phyloP scores from a whole-genome alignment of 805 yeast genomes.

The Candida pseudoglaebosa region DNA sequence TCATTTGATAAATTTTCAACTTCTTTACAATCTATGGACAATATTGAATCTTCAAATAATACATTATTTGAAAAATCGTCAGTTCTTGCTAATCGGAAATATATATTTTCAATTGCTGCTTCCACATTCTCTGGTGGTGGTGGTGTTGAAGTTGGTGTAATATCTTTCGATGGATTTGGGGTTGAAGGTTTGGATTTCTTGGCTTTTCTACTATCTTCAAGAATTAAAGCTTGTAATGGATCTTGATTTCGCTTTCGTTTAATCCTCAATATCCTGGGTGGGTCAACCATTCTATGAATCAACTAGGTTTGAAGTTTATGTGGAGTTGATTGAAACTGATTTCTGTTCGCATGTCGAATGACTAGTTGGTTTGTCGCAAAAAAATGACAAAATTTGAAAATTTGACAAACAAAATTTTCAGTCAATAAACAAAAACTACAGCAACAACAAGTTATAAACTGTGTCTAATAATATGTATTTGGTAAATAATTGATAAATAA shows the following conservation, averaged over 20 bases:
- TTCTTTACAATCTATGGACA: constrained; percentile 1
- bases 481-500: too few relatives aligned
- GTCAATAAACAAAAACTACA: too few relatives aligned
- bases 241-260: constrained; percentile 86
- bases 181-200: constrained; percentile 42
- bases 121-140: constrained; percentile 7
- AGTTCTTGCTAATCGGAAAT: constrained; percentile 34
- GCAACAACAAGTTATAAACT: too few relatives aligned
- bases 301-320: not conserved
- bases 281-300: constrained; percentile 9
- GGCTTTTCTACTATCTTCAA: constrained; percentile 35
- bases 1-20: constrained; percentile 9
- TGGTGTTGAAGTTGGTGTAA: constrained; percentile 28
- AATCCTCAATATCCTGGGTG: constrained; percentile 72
- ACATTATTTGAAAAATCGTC: constrained; percentile 18
- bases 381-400: too few relatives aligned
- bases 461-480: too few relatives aligned
- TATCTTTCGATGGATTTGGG: constrained; percentile 24
- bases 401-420: too few relatives aligned
- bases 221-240: constrained; percentile 74
- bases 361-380: too few relatives aligned
- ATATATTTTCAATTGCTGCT: constrained; percentile 26
- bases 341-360: too few relatives aligned
- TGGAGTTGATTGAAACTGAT: not conserved
- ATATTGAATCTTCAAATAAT: constrained; percentile 9